Evolutionary conservation across 352 stramenopile genomes (phyloP).

Genomic region (Globisporangium rhizosaccharum): DNA sequence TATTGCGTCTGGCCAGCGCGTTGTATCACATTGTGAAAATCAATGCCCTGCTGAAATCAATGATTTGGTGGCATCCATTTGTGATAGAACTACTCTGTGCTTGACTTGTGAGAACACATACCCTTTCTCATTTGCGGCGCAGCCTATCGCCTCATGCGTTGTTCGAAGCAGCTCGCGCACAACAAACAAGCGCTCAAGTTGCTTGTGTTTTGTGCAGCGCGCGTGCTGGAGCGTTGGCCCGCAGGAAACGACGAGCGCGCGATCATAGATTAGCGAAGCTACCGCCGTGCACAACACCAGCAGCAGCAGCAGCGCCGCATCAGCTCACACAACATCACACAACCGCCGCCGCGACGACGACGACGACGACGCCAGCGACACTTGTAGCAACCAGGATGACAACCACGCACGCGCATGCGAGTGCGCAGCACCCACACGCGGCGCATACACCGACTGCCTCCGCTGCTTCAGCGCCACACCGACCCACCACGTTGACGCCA

Average conservation of each 20-base stretch:
- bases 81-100: too few species aligned
- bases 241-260: conserved; percentile 12
- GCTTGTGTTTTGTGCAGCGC: conserved; percentile 3
- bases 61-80: too few species aligned
- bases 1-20: not conserved
- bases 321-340: not conserved
- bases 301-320: not conserved
- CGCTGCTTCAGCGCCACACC: too few species aligned
- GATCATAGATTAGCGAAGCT: conserved; percentile 20
- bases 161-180: not conserved
- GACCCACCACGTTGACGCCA: too few species aligned
- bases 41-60: not conserved
- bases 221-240: conserved; percentile 2
- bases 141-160: too few species aligned
- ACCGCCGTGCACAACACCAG: conserved; percentile 8
- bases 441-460: too few species aligned
- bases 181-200: not conserved
- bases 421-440: not conserved
- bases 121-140: too few species aligned
- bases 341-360: too few species aligned
- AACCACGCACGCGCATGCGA: not conserved
- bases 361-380: not conserved
- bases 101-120: too few species aligned
- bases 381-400: too few species aligned
- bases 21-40: not conserved